Evolutionary conservation across 345 rosid genomes (phyloP).

Genomic region (Zanthoxylum bungeanum): DNA sequence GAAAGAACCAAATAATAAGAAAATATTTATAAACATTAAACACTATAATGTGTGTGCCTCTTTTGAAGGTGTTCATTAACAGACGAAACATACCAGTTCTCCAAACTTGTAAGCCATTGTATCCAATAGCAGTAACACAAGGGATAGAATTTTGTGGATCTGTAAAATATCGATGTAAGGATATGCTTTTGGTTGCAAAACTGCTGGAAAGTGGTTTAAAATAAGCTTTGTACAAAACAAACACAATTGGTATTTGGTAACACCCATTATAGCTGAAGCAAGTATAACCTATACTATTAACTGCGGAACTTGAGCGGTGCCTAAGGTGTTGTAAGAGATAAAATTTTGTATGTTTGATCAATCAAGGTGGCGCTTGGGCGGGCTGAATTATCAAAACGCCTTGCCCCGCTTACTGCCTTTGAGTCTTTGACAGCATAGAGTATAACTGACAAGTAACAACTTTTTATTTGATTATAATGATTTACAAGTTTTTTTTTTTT

Average conservation of each 20-base stretch:
- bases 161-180: constrained; percentile 62
- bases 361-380: no score
- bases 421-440: no score
- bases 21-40: background rate
- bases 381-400: no score
- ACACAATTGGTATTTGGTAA: background rate
- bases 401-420: no score
- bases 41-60: background rate
- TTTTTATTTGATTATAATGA: no score
- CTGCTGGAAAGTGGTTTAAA: background rate
- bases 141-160: constrained; percentile 78
- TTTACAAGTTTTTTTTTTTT: no score
- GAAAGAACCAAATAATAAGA: constrained; percentile 4
- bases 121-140: constrained; percentile 73
- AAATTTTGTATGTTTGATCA: no score
- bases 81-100: constrained; percentile 48
- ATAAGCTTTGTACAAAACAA: background rate
- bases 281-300: no score
- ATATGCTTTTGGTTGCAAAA: constrained; percentile 19
- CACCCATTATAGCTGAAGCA: background rate
- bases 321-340: no score
- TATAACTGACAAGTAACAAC: no score
- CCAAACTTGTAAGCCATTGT: constrained; percentile 84
- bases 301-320: no score
- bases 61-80: background rate